These are phyloP conservation scores for Sophora flavescens DNA, from an alignment of 306 rosid genomes.

Conservation along the genomic window DNA sequence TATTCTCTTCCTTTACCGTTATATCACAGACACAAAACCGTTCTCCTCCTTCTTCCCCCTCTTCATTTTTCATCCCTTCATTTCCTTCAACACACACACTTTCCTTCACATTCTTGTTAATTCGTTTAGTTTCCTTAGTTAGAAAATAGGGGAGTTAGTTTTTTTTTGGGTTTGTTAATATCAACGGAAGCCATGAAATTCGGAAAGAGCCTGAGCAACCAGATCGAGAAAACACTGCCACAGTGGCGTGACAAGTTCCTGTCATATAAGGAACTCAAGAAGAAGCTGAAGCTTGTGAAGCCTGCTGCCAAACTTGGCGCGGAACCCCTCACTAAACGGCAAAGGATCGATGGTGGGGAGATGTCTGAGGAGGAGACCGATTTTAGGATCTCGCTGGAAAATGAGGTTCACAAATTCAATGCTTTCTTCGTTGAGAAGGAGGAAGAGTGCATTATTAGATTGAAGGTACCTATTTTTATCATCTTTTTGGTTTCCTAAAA, in stretches of 20 bases:
- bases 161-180: not conserved
- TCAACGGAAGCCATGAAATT: constrained; percentile 67
- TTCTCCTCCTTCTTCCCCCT: not conserved
- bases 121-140: not conserved
- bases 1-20: constrained; percentile 51
- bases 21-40: constrained; percentile 38
- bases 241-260: constrained; percentile 98
- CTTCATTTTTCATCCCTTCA: not conserved
- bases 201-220: constrained; percentile 88
- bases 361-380: constrained; percentile 77
- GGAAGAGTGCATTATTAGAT: constrained; percentile 90
- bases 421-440: constrained; percentile 92
- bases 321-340: constrained; percentile 67
- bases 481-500: not conserved
- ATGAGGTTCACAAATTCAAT: constrained; percentile 94
- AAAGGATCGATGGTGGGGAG: constrained; percentile 49
- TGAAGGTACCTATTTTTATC: constrained; percentile 63
- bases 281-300: constrained; percentile 78
- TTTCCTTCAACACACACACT: not conserved
- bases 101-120: not conserved
- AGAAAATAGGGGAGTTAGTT: not conserved
- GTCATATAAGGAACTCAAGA: constrained; percentile 94
- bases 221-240: constrained; percentile 90
- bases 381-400: constrained; percentile 70
- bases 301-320: constrained; percentile 42